Evolutionary conservation across 192 early-diverging fungal species (phyloP).

Genomic region (Chytriomyces hyalinus): DNA sequence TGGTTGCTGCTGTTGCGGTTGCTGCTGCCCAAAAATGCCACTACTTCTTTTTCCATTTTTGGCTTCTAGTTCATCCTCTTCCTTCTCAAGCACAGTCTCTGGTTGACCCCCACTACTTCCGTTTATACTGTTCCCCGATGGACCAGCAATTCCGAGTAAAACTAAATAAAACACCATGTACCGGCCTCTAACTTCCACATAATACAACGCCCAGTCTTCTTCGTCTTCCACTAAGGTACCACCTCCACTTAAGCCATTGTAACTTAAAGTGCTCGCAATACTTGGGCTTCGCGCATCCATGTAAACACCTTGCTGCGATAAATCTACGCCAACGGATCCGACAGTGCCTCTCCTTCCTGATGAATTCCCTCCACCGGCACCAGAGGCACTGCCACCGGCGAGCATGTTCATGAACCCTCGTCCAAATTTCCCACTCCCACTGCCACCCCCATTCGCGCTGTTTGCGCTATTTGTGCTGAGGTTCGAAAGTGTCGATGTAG

Average conservation of each 20-base stretch:
- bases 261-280: conserved; percentile 27
- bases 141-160: conserved; percentile 14
- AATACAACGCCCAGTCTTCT: conserved; percentile 51
- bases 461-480: background rate
- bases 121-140: background rate
- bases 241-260: background rate
- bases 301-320: background rate
- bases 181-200: conserved; percentile 50
- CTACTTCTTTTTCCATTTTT: background rate
- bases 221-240: conserved; percentile 30
- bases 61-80: conserved; percentile 1
- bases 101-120: background rate
- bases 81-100: background rate
- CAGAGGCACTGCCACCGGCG: background rate
- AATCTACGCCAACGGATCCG: background rate
- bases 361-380: background rate
- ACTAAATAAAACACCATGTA: conserved; percentile 56
- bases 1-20: background rate
- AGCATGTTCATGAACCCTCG: background rate
- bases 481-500: conserved; percentile 7
- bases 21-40: background rate
- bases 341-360: background rate
- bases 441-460: background rate
- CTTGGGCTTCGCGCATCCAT: conserved; percentile 23
- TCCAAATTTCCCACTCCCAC: background rate